These are phyloP conservation scores for Pseudocercospora pini-densiflorae DNA, from an alignment of 2,329 filamentous ascomycete genomes.

Conservation along the genomic window DNA sequence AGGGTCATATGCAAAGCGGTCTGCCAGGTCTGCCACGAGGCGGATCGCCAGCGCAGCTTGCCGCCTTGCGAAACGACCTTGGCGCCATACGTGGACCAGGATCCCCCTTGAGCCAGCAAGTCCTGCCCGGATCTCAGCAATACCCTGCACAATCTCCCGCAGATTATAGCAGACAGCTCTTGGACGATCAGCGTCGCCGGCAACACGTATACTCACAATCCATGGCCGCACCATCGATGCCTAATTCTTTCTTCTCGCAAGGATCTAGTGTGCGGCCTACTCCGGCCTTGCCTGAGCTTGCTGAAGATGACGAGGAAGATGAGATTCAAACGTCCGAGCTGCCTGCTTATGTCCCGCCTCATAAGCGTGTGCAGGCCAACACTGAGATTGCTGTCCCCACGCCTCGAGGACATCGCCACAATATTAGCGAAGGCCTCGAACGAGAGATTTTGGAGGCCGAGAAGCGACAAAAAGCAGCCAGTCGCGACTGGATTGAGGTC, in stretches of 20 bases:
- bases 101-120: constrained; percentile 63
- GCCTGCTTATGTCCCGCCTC: constrained; percentile 37
- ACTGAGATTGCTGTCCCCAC: constrained; percentile 64
- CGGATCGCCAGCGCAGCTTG: constrained; percentile 51
- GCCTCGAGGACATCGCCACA: constrained; percentile 68
- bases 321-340: constrained; percentile 33
- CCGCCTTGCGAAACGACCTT: constrained; percentile 38
- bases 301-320: constrained; percentile 73
- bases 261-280: constrained; percentile 48
- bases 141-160: constrained; percentile 35
- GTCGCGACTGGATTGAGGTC: constrained; percentile 30
- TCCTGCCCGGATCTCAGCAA: constrained; percentile 23
- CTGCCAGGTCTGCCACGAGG: constrained; percentile 43
- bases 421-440: constrained; percentile 77
- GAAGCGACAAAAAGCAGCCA: constrained; percentile 61
- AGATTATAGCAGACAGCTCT: constrained; percentile 43
- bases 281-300: constrained; percentile 67
- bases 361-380: constrained; percentile 37
- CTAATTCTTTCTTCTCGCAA: constrained; percentile 34
- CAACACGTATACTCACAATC: constrained; percentile 47
- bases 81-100: constrained; percentile 46
- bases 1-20: constrained; percentile 22
- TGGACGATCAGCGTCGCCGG: constrained; percentile 55
- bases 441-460: constrained; percentile 85
- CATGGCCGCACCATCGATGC: constrained; percentile 30